Evolutionary conservation across 2,329 filamentous ascomycete genomes (phyloP), one percentile per base, ranked within the genome.

Genomic region (Lecanosticta acicola): DNA sequence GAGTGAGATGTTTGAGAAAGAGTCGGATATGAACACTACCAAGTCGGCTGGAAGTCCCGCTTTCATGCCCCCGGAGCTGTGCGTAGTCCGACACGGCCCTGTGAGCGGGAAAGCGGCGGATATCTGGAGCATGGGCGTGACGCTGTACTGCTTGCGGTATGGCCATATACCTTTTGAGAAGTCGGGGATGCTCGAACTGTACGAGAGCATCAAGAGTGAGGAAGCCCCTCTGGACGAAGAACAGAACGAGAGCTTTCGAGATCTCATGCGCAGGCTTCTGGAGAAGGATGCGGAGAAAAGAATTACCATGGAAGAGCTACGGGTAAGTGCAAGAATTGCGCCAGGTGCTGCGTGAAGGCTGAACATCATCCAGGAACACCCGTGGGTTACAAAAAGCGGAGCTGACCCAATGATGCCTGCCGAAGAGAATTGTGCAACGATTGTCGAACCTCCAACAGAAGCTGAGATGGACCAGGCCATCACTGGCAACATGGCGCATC

Each of bases 41-140:
- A 98, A 97, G 68, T 91, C 89, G 3, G 90, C 90, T 9, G 93
- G 93, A 1, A 96, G 90, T 3, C 93, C 93, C 0, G 93, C 93
- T 0, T 98, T 98, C 60, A 77, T 97, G 47, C 87, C 93, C 0
- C 93, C 93, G 0, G 93, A 98, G 66, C 74, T 98, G 10, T 98
- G 93, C 61, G 83, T 90, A 17, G 80, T 82, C 5, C 89, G 80
- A 59, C 91, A 96, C 63, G 87, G 87, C 1, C 83, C 90, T 55
- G 84, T 97, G 1, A 91, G 87, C 2, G 93, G 93, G 9, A 85
- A 81, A 58, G 89, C 91, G 3, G 88, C 88, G 3, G 93, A 98
- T 67, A 89, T 98, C 43, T 98, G 93, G 93, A 94, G 91, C 3
- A 97, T 97, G 91, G 93, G 93, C 4, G 84, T 96, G 7, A 94